Evolutionary conservation across 306 rosid species (phyloP), one percentile per base, ranked within the genome.

Genomic region (Begonia masoniana): DNA sequence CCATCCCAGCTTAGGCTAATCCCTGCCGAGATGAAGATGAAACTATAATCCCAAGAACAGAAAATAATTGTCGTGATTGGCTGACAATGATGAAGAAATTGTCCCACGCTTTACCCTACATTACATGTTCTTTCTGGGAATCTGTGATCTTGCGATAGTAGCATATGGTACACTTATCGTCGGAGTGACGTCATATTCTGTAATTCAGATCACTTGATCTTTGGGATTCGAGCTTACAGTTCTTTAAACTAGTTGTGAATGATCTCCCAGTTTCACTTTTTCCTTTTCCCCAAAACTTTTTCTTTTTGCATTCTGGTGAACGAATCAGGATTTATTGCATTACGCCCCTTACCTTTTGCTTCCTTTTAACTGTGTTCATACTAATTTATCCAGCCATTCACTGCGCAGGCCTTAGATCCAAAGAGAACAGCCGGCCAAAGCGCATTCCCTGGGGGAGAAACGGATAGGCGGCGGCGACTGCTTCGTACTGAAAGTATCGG

Each of bases 21-120:
- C 7, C 3, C 8, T 1, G 39, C 39, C 39, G 7, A 5, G 85
- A 63, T 50, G 60, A 59, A 64, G 76, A 70, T 60, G 67, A 57
- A 80, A 57, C 63, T 68, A 72, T 63, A 76, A 85, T 77, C 83
- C 78, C 77, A 73, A 88, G 50, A 68, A 64, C 64, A 31, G 39
- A 31, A 31, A 31, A 31, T 68, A 72, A 68, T 55, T 50, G 51
- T 41, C 60, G 75, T 7, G 39, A 31, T 31, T 0, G 39, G 8
- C 95, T 76, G 88, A 83, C 92, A 77, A 60, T 69, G 93, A 79
- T 78, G 61, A 82, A 73, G 88, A 77, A 80, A 83, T 81, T 83
- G 96, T 77, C 94, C 66, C 88, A 31, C 23, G 78, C 88, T 86
- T 91, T 85, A 69, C 80, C 94, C 78, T 58, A 74, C 96, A 91